Base-by-base conservation (phyloP, 148 eudicot species). In the Amaranthus hypochondriacus region DNA sequence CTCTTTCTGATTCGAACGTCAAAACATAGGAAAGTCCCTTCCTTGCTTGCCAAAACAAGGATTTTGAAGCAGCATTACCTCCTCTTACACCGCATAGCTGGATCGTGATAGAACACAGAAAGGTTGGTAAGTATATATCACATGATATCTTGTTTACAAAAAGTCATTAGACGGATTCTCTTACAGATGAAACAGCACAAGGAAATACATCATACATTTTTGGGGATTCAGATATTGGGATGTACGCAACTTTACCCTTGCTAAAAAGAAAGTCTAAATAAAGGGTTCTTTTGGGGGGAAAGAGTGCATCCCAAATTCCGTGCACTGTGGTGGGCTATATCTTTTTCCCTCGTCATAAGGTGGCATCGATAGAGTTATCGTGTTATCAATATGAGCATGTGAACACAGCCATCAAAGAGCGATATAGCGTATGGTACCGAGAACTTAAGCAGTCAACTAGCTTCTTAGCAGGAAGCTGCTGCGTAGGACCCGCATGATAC, bases 41-140 rank as follows among this genome's bases (percentile, higher is more conserved):
- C 67, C 96, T 84, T n/a, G 87, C 83, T 84, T 89, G 97, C 97
- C 96, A 94, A 80, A 86, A 94, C 78, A 91, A 81, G 67, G 98
- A 88, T 83, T 91, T 91, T 7, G 96, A 89, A 21, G 98, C 96
- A 52, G 86, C 87, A 78, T 94, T 90, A 55, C 97, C 96, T 14
- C 93, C 98, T 88, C 98, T 85, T 56, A 90, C 92, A 70, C 98
- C 98, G 67, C 95, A 91, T 47, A 94, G 80, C 98, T 93, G 84
- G 39, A 77, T 56, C 14, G 59, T 55, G 3, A 10, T 48, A 59
- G 21, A 69, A 1, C 62, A 65, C 48, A 70, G 15, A 9, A 66
- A 46, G 2, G 28, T 44, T 18, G 8, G 56, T 53, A 52, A 51
- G 56, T 50, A 47, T 9, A n/a, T 7, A 12, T n/a, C 48, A 5